Evolutionary conservation across 2,329 filamentous ascomycete species (phyloP).

Genomic region (Cladosporium austrohemisphaericum): DNA sequence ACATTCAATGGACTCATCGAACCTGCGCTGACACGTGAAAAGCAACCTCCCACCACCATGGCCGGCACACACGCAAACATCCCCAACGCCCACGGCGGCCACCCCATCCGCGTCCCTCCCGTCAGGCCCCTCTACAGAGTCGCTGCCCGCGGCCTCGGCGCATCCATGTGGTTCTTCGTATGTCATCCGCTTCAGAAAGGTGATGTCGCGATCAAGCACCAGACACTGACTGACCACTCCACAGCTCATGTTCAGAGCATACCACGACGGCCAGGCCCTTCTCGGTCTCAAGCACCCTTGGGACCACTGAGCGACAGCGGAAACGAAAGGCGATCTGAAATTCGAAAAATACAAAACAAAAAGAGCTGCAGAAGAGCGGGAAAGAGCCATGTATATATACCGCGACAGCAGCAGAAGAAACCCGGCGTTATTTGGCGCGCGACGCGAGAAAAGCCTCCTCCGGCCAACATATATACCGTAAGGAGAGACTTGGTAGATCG

Average conservation of each 20-base stretch:
- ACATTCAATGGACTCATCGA: background rate
- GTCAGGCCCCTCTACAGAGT: constrained; percentile 73
- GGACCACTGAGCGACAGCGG: constrained; percentile 69
- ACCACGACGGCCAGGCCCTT: constrained; percentile 89
- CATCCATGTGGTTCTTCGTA: constrained; percentile 99
- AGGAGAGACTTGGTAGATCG: constrained; percentile 1
- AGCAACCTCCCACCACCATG: constrained; percentile 5
- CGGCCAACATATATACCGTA: constrained; percentile 3
- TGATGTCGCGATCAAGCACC: background rate
- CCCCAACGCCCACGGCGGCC: constrained; percentile 40
- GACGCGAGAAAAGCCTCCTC: background rate
- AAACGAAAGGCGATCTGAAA: background rate
- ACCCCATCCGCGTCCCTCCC: constrained; percentile 58
- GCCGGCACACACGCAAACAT: constrained; percentile 16
- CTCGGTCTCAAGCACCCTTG: constrained; percentile 95
- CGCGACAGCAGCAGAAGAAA: constrained; percentile 2
- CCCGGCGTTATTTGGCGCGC: constrained; percentile 9
- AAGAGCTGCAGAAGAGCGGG: constrained; percentile 2
- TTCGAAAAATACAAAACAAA: background rate
- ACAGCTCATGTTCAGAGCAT: constrained; percentile 91
- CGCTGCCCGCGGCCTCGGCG: constrained; percentile 79
- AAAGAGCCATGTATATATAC: constrained; percentile 12
- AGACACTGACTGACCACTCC: constrained; percentile 17
- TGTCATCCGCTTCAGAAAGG: background rate
- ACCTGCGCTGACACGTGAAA: background rate